phyloP scores from a whole-genome alignment of 495 filamentous ascomycete species.

The Lasiosphaeria ovina region DNA sequence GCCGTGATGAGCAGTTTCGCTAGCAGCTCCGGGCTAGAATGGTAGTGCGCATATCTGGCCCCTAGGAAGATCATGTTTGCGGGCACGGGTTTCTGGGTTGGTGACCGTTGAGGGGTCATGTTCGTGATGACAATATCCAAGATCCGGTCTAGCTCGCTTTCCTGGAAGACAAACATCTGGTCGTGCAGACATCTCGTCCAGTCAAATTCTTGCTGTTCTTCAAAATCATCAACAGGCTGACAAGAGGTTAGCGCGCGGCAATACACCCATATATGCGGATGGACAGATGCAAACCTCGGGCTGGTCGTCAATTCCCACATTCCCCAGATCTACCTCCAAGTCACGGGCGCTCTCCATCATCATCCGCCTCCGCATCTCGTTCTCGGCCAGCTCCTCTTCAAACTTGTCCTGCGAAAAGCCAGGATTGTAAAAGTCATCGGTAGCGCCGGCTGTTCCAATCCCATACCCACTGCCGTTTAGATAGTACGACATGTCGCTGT shows the following conservation, averaged over 20 bases:
- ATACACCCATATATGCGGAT: slow-evolving; percentile 4
- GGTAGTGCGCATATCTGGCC: slow-evolving; percentile 95
- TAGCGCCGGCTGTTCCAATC: slow-evolving; percentile 82
- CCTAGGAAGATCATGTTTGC: slow-evolving; percentile 96
- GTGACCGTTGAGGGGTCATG: slow-evolving; percentile 94
- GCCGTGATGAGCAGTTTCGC: slow-evolving; percentile 76
- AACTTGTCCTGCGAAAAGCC: slow-evolving; percentile 92
- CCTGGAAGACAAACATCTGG: slow-evolving; percentile 99
- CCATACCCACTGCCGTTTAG: slow-evolving; percentile 89
- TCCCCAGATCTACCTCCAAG: slow-evolving; percentile 93
- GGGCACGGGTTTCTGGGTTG: slow-evolving; percentile 94
- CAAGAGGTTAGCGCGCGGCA: slow-evolving; percentile 12
- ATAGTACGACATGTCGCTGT: slow-evolving; percentile 95
- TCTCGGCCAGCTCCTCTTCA: slow-evolving; percentile 96
- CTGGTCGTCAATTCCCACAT: slow-evolving; percentile 92
- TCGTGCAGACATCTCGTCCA: slow-evolving; percentile 95
- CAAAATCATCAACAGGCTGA: slow-evolving; percentile 76
- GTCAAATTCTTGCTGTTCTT: slow-evolving; percentile 93
- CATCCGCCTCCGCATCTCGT: slow-evolving; percentile 92
- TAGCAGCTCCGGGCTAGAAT: slow-evolving; percentile 82
- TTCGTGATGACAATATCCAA: slow-evolving; percentile 95
- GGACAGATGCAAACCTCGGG: slow-evolving; percentile 64
- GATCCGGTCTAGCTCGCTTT: slow-evolving; percentile 82
- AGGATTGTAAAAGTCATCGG: slow-evolving; percentile 91
- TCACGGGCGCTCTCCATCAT: slow-evolving; percentile 99